Evolutionary conservation across 306 rosid genomes (phyloP), one percentile per base, ranked within the genome.

Genomic region (Pyrus pyrifolia): DNA sequence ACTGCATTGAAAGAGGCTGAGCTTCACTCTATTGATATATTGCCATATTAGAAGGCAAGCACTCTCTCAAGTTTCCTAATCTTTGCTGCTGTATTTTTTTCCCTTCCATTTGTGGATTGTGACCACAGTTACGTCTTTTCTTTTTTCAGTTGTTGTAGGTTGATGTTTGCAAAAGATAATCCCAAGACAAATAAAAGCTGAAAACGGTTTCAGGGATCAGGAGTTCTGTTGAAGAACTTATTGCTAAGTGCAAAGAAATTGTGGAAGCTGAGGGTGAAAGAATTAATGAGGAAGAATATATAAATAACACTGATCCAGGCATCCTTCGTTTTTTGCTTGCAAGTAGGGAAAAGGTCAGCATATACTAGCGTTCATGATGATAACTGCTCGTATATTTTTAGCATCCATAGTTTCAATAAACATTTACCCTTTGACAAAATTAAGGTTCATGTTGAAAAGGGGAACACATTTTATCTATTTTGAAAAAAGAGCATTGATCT

Each of bases 1-100:
- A 88, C 97, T 83, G 92, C 97, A 79, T 75, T 95, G 83, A 95
- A 95, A 85, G 97, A 92, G 89, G 97, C 97, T 8, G 97, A 95
- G 85, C 97, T 94, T 81, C 97, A 92, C 19, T 90, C 99, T 27
- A 95, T 97, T 29, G 97, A 95, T 73, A 73, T 95, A 72, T 90
- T 95, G 73, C 99, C 99, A 15, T 92, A 95, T 83, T 95, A 96
- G 99, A 92, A 95, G 97, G 99, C 81, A 78, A 31, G 80, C 75
- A 15, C 61, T 83, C 51, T 83, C 79, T 75, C 51, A 61, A 25
- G 25, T 71, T n/a, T 40, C 22, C 38, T 38, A 25, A 29, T 77
- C 76, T 13, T 76, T 44, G 29, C 44, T 14, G 45, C 42, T 40
- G 29, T 23, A 5, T 1, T 8, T 58, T 38, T 69, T 72, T 30